Base-by-base conservation (phyloP, 768 basidiomycete genomes). In the Leccinum variicolor region DNA sequence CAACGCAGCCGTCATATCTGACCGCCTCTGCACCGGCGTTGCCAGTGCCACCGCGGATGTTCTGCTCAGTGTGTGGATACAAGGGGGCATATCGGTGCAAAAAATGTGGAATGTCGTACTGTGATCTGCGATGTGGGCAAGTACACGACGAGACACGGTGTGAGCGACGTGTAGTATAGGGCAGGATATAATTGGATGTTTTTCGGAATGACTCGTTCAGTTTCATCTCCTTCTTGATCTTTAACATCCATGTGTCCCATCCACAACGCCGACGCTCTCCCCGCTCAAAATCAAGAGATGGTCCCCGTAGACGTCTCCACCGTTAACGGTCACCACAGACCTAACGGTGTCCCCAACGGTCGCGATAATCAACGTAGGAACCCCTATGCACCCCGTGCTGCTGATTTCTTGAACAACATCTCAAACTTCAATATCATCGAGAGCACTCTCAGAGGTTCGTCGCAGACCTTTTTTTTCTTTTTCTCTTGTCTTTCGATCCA, bases 401-500 rank as follows among this genome's bases (percentile, higher is more conserved):
- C 90, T 21, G 94, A 96, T 73, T 95, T 95, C 73, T 76, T 96
- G 62, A 94, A 89, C 72, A 97, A 97, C 72, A 76, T 92, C 66
- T 92, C 86, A 48, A 94, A 94, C 77, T 94, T 94, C 76, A 92
- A 87, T 74, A 98, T 97, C 75, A 98, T 98, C 69, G 94, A 98
- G 77, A 94, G 91, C 66, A 98, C 96, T 4, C 84, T 98, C 57
- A 80, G 96, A 84, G 94, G 94, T 93, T 43, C 53, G 83, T 77
- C 33, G 11, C 33, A 45, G 9, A 26, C 28, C 15, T 25, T 49
- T 25, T 25, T 57, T 46, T 46, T 47, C 19, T 57, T 41, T 46
- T 49, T 19, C 41, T 13, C 11, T 25, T 3, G 25, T 25, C 25
- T 25, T 21, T n/a, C 8, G 14, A 13, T 9, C 17, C 10, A 25